These are phyloP conservation scores for Crithidia expoeki DNA, from an alignment of 208 protist genomes.

Conservation along the genomic window DNA sequence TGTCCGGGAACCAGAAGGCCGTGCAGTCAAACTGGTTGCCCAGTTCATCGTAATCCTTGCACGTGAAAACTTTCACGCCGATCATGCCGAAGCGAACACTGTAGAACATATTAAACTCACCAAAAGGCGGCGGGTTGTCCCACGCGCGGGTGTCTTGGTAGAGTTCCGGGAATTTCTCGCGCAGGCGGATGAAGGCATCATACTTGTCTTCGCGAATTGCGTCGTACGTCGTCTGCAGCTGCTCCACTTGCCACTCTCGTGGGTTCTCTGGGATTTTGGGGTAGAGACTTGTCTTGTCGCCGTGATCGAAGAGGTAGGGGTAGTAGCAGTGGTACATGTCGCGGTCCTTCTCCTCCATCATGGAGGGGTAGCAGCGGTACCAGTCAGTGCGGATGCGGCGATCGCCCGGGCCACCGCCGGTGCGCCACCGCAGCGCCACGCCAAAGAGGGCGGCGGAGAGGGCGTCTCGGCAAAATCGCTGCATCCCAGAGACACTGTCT, in stretches of 20 bases:
- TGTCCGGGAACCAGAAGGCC: conserved; percentile 94
- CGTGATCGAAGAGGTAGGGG: conserved; percentile 93
- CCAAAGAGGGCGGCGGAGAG: conserved; percentile 1
- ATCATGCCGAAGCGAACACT: conserved; percentile 93
- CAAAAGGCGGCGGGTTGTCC: conserved; percentile 93
- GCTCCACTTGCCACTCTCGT: conserved; percentile 88
- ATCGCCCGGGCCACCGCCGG: conserved; percentile 80
- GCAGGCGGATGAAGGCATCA: conserved; percentile 89
- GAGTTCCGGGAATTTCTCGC: conserved; percentile 93
- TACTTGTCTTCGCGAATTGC: conserved; percentile 95
- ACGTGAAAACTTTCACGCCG: conserved; percentile 90
- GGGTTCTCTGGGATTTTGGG: conserved; percentile 93
- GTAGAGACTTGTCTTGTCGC: conserved; percentile 92
- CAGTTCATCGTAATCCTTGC: conserved; percentile 93
- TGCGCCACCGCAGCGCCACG: conserved; percentile 59
- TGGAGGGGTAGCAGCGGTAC: conserved; percentile 87
- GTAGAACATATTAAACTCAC: conserved; percentile 95
- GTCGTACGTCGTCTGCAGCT: conserved; percentile 94
- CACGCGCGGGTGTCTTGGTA: conserved; percentile 92
- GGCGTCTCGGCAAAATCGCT: conserved; percentile 11
- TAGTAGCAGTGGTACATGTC: conserved; percentile 96
- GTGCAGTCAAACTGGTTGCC: conserved; percentile 93
- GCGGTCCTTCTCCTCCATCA: conserved; percentile 90
- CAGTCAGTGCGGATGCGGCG: conserved; percentile 85
- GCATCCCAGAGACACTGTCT: conserved; percentile 11